Base-by-base conservation (phyloP, 768 basidiomycete genomes). In the Tubosaeta sp. region DNA sequence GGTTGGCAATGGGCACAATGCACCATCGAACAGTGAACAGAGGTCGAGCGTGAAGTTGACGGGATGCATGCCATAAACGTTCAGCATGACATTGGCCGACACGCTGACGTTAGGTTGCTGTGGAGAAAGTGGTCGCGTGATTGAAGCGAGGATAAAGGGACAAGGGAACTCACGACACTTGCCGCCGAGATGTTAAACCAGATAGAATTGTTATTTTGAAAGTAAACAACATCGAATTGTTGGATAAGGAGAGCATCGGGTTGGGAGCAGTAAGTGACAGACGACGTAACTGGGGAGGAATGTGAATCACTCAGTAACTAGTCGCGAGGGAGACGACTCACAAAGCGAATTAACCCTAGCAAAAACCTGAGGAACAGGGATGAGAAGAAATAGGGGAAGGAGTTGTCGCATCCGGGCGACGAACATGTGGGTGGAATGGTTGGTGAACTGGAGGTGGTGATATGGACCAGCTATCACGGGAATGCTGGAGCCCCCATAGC, bases 1-100 rank as follows among this genome's bases (percentile, higher is more conserved):
- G 63, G 78, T 79, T 30, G 77, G 94, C 53, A 82, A 81, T 31
- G 77, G 94, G 71, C 95, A 98, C 12, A 97, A 76, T 22, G 82
- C 84, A 16, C 93, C 92, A 48, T 73, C 69, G 29, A 95, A 77
- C 42, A 90, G 76, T 43, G 71, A 70, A 75, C 95, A 98, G 29
- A 97, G 79, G 70, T 95, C 80, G 55, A 96, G 70, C n/a, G 91
- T 90, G 54, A 86, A 62, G 65, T 96, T 96, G 57, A 94, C 61
- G 16, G 87, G 82, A 27, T 82, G 77, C 68, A 86, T 82, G 47
- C 93, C 94, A 59, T 97, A 97, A n/a, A 87, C 87, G 52, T 90
- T 87, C 62, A 94, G 71, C 60, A 89, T 75, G 46, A 96, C 71
- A 62, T 87, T 87, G 30, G 90, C 94, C 3, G 82, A 77, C 48